phyloP scores from a whole-genome alignment of 192 early-diverging fungal species.

The Entomortierella chlamydospora region DNA sequence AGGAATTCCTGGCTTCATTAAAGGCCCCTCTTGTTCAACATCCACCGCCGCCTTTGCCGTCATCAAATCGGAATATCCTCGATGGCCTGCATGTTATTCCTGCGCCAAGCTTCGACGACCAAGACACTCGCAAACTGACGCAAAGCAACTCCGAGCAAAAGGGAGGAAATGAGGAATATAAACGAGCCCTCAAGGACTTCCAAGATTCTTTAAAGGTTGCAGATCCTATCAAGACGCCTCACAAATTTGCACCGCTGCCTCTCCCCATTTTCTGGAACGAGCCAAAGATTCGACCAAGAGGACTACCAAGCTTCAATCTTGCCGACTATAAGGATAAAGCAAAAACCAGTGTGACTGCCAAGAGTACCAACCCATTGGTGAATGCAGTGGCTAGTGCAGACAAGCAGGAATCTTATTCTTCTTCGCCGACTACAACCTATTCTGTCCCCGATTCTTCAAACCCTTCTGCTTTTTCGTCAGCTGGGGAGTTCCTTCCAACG shows the following conservation, averaged over 20 bases:
- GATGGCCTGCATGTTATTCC: conserved; percentile 30
- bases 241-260: conserved; percentile 53
- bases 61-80: conserved; percentile 20
- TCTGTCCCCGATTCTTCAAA: conserved; percentile 28
- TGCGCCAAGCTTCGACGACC: not conserved
- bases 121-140: not conserved
- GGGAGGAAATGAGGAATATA: conserved; percentile 24
- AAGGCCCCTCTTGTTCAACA: conserved; percentile 21
- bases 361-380: not conserved
- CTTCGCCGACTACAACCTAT: conserved; percentile 31
- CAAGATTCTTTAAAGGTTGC: conserved; percentile 44
- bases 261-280: conserved; percentile 51
- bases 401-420: conserved; percentile 23
- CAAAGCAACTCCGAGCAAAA: not conserved
- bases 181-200: conserved; percentile 36
- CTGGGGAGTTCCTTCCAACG: conserved; percentile 8
- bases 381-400: not conserved
- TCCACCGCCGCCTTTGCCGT: conserved; percentile 23
- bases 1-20: conserved; percentile 35
- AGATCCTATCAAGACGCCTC: conserved; percentile 51
- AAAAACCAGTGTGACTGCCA: not conserved
- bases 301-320: conserved; percentile 26
- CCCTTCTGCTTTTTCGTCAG: conserved; percentile 30
- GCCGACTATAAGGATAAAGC: conserved; percentile 32
- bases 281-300: conserved; percentile 38